Conservation (phyloP, 2,329 filamentous ascomycete species). For the Ambrosiella xylebori region DNA sequence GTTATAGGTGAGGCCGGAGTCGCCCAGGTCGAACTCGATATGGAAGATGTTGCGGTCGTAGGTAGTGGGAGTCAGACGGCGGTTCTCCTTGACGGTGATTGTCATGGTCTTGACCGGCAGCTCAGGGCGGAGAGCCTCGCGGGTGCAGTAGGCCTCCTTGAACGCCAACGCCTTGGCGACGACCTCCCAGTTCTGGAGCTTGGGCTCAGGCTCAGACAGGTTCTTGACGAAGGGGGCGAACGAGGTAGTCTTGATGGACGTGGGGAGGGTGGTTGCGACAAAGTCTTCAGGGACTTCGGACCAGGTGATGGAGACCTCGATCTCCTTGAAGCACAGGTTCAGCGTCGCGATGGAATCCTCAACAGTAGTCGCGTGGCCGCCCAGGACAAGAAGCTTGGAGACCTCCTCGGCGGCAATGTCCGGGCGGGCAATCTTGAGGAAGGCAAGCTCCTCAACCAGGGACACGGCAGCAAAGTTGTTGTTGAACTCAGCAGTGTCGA, state of each 20-base stretch:
- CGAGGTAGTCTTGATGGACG: slow-evolving; percentile 59
- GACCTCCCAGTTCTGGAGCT: slow-evolving; percentile 60
- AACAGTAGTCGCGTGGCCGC: slow-evolving; percentile 8
- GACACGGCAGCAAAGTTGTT: slow-evolving; percentile 43
- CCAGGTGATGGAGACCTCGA: slow-evolving; percentile 72
- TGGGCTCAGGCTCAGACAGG: slow-evolving; percentile 48
- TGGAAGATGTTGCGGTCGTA: slow-evolving; percentile 99
- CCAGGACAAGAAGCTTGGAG: slow-evolving; percentile 42
- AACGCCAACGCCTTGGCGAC: slow-evolving; percentile 79
- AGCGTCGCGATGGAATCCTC: slow-evolving; percentile 9
- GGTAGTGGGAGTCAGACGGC: slow-evolving; percentile 66
- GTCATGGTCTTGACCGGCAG: slow-evolving; percentile 70
- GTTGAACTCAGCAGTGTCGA: slow-evolving; percentile 54
- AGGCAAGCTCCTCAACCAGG: slow-evolving; percentile 61
- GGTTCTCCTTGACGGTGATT: slow-evolving; percentile 87
- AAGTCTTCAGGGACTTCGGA: slow-evolving; percentile 37
- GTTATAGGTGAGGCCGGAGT: slow-evolving; percentile 83
- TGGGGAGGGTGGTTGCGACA: slow-evolving; percentile 21
- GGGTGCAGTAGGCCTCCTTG: slow-evolving; percentile 80
- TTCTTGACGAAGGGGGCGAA: slow-evolving; percentile 66
- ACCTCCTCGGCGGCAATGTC: slow-evolving; percentile 44
- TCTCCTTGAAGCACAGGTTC: slow-evolving; percentile 47
- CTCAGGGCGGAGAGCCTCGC: slow-evolving; percentile 63
- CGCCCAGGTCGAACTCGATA: slow-evolving; percentile 91
- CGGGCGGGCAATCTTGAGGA: slow-evolving; percentile 60